These are phyloP conservation scores for Fusarium sp. DNA, from an alignment of 2,329 filamentous ascomycete genomes.

Conservation along the genomic window DNA sequence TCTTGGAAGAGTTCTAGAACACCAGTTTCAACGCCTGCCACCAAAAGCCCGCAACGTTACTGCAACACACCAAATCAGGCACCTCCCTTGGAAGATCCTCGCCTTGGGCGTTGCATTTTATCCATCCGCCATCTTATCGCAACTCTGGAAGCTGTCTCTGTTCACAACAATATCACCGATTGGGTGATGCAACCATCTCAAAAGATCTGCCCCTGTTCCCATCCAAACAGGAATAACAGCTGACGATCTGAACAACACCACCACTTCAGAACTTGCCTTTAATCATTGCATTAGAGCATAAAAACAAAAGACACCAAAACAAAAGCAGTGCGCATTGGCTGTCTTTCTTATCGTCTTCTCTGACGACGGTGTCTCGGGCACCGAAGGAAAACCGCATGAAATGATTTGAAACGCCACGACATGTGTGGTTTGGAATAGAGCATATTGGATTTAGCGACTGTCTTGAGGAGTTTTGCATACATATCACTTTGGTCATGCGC, in stretches of 20 bases:
- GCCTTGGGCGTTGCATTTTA: constrained; percentile 3
- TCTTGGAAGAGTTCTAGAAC: constrained; percentile 33
- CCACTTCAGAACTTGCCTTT: neutral
- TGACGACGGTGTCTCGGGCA: constrained; percentile 29
- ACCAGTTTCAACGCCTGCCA: constrained; percentile 5
- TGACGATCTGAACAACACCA: constrained; percentile 27
- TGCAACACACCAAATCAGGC: constrained; percentile 7
- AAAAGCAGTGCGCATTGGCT: constrained; percentile 40
- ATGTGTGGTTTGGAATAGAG: constrained; percentile 17
- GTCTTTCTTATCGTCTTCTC: constrained; percentile 20
- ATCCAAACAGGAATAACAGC: constrained; percentile 19
- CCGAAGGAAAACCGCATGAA: constrained; percentile 28
- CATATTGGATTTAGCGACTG: constrained; percentile 39
- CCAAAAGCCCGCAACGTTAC: constrained; percentile 1
- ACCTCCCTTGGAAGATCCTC: constrained; percentile 8
- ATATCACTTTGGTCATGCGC: constrained; percentile 21
- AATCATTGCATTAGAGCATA: constrained; percentile 10
- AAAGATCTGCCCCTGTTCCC: constrained; percentile 21
- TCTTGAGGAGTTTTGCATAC: constrained; percentile 28
- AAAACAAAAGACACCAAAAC: constrained; percentile 30
- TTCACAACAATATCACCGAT: constrained; percentile 12
- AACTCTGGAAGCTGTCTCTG: constrained; percentile 7
- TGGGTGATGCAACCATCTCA: constrained; percentile 9
- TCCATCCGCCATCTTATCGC: neutral
- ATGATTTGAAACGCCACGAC: constrained; percentile 21